phyloP scores from a whole-genome alignment of 192 early-diverging fungal genomes.

The Backusella sp. region DNA sequence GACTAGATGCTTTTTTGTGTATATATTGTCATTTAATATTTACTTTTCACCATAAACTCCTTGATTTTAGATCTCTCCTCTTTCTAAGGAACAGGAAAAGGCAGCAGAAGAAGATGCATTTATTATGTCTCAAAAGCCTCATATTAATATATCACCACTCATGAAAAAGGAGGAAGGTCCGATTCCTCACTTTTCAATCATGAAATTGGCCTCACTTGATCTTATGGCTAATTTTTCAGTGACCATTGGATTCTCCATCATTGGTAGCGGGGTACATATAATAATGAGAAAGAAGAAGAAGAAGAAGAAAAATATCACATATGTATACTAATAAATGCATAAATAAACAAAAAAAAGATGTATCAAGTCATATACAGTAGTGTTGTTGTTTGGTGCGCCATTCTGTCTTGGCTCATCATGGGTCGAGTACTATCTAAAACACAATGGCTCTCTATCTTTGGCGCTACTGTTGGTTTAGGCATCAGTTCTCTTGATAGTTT shows the following conservation, averaged over 20 bases:
- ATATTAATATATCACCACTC: not conserved
- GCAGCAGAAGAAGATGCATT: conserved; percentile 4
- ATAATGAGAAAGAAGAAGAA: not conserved
- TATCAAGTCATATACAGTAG: conserved; percentile 62
- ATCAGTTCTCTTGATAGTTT: conserved; percentile 45
- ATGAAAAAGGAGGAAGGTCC: conserved; percentile 28
- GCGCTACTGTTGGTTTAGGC: conserved; percentile 50
- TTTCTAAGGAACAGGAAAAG: conserved; percentile 5
- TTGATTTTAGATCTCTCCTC: conserved; percentile 3
- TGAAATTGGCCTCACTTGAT: conserved; percentile 43
- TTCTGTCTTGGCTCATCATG: conserved; percentile 53
- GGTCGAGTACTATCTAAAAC: conserved; percentile 40
- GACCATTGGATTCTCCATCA: conserved; percentile 53
- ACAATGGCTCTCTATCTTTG: conserved; percentile 55
- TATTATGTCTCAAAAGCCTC: conserved; percentile 6
- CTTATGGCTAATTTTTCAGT: conserved; percentile 52
- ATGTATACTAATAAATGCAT: not conserved
- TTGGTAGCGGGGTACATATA: conserved; percentile 52
- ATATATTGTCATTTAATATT: not conserved
- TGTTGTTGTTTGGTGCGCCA: conserved; percentile 63
- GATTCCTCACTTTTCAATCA: conserved; percentile 28
- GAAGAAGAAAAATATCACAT: no score
- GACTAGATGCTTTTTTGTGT: not conserved
- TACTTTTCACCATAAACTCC: conserved; percentile 5
- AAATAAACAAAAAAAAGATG: conserved; percentile 41